These are phyloP conservation scores for Lycium ferocissimum DNA, from an alignment of 257 asterid genomes.

Conservation along the genomic window DNA sequence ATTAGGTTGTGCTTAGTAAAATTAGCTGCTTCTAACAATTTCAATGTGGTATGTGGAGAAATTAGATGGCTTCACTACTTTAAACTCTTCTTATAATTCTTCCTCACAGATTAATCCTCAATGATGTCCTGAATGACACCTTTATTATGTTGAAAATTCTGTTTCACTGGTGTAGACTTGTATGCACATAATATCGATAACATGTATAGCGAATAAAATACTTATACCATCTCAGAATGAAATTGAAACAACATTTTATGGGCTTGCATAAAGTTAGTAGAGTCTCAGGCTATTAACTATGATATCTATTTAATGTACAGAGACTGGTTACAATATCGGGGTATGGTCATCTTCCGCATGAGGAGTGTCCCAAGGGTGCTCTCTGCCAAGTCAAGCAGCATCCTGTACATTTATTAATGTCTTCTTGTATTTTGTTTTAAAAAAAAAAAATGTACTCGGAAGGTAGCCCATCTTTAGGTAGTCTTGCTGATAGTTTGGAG, in stretches of 20 bases:
- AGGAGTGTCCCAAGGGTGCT: constrained; percentile 80
- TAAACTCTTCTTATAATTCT: too few species aligned
- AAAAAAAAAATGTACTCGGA: background rate
- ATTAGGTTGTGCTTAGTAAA: too few species aligned
- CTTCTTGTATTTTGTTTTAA: background rate
- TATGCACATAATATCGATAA: background rate
- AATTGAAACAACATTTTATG: background rate
- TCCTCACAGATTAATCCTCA: background rate
- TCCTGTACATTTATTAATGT: background rate
- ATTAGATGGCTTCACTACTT: too few species aligned
- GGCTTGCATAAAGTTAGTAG: background rate
- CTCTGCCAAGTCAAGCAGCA: background rate
- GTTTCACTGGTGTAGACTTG: background rate
- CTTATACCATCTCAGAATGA: background rate
- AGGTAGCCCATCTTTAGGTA: constrained; percentile 23
- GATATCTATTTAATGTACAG: constrained; percentile 48
- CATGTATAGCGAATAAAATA: background rate
- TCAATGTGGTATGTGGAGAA: too few species aligned
- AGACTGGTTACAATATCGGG: constrained; percentile 92
- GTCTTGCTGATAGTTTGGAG: constrained; percentile 18
- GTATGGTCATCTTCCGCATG: constrained; percentile 98
- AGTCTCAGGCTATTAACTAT: constrained; percentile 10
- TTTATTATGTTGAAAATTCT: background rate
- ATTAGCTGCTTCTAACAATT: too few species aligned
- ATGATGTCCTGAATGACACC: background rate